phyloP scores from a whole-genome alignment of 352 stramenopile genomes.

The Phytopythium boreale region DNA sequence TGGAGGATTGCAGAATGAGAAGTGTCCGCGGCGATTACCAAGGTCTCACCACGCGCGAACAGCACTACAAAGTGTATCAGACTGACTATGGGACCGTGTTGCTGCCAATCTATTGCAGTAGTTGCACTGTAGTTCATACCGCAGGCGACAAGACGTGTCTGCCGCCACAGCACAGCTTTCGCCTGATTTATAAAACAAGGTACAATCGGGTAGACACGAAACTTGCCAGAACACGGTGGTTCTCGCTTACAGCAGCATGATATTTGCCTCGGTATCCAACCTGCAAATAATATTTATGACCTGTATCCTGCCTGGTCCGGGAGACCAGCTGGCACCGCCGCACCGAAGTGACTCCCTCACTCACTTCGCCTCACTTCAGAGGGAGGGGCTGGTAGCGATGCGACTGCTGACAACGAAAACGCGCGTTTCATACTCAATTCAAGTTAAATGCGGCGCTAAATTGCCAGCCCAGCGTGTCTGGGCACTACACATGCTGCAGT shows the following conservation, averaged over 20 bases:
- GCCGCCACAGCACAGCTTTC: not conserved
- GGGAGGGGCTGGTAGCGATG: too few species aligned
- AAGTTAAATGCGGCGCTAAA: not conserved
- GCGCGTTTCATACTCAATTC: not conserved
- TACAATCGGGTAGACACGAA: not conserved
- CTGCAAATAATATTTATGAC: not conserved
- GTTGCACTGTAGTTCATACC: not conserved
- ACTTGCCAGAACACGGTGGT: not conserved
- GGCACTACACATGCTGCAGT: too few species aligned
- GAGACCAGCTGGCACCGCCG: not conserved
- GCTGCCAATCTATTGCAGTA: too few species aligned
- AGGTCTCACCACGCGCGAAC: not conserved
- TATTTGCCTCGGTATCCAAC: not conserved
- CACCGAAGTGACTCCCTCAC: not conserved
- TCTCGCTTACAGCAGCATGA: too few species aligned
- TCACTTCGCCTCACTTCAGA: too few species aligned
- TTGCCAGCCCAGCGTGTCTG: too few species aligned
- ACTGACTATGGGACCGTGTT: not conserved
- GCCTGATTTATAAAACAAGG: slow-evolving; percentile 1
- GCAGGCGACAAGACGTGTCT: too few species aligned
- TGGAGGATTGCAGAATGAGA: not conserved
- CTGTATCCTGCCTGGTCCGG: not conserved
- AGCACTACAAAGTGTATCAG: not conserved
- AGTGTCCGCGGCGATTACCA: too few species aligned
- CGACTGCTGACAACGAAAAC: too few species aligned